Base-by-base conservation (phyloP, 2,329 filamentous ascomycete genomes). In the Clarireedia hainanense region DNA sequence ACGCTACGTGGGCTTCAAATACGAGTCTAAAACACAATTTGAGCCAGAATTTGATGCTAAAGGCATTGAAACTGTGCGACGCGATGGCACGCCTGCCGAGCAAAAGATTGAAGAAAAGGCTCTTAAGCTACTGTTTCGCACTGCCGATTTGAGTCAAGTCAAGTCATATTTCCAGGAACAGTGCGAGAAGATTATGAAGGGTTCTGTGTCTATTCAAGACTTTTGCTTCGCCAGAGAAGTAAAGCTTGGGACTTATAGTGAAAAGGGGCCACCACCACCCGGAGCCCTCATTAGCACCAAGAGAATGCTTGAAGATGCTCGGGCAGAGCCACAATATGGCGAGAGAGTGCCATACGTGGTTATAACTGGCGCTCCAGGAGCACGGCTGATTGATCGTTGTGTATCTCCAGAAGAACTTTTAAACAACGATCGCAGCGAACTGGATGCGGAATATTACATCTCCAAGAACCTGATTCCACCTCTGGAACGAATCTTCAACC, bases 391-490 rank as follows among this genome's bases (percentile, higher is more conserved):
- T 62, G 92, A 97, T 70, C 87, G 94, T 12, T 96, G 91, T 67
- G 88, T 99, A 0, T 82, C 89, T 34, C 94, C 94, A 0, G 91
- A 96, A 64, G 84, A 85, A 9, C 76, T 97, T 4, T 78, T 97
- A 1, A 75, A 81, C 52, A 89, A 89, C 61, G 83, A 88, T 23
- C 82, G 92, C 64, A 80, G 86, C 50, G 85, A 90, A 64, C 80
- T 99, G 17, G 94, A 99, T 67, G 86, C 91, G 0, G 91, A 96
- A 64, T 99, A 99, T 72, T 99, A 99, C 74, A 97, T 99, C 65
- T 83, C 81, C 17, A 97, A 96, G 74, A 97, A 96, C 68, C 69
- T 99, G 7, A 95, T 99, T 50, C 94, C 94, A 5, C 94, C 94
- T 0, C 79, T 99, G 0, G 92, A 97, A 71, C 85, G 94, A 27